These are phyloP conservation scores for Coemansia sp. DNA, from an alignment of 192 early-diverging fungal species.

Conservation along the genomic window DNA sequence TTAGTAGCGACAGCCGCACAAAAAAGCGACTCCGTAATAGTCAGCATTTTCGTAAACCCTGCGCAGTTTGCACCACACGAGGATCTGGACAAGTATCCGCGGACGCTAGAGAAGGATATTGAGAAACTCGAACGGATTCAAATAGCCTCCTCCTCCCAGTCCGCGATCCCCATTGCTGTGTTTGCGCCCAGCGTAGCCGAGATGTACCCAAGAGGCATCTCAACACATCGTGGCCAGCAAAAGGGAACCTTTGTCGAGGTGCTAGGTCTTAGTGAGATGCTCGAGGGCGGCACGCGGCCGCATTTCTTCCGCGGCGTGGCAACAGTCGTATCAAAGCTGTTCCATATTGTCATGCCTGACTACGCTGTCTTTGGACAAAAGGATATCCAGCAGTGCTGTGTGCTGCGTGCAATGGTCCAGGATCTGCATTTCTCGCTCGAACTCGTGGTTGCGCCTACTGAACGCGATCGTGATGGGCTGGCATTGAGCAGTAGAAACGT, in stretches of 20 bases:
- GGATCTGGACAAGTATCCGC: conserved; percentile 88
- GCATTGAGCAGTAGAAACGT: conserved; percentile 90
- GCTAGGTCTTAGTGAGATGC: conserved; percentile 82
- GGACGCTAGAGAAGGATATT: conserved; percentile 79
- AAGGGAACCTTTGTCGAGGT: conserved; percentile 91
- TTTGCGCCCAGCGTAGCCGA: conserved; percentile 73
- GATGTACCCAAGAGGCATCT: conserved; percentile 94
- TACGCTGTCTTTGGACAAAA: conserved; percentile 94
- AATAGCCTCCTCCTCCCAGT: background rate
- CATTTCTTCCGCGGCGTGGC: conserved; percentile 97
- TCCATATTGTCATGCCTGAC: conserved; percentile 85
- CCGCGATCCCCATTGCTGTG: conserved; percentile 18
- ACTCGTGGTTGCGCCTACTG: conserved; percentile 72
- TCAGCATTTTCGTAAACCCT: conserved; percentile 98
- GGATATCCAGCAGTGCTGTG: conserved; percentile 92
- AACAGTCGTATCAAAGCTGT: conserved; percentile 91
- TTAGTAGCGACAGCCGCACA: conserved; percentile 63
- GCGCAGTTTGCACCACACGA: conserved; percentile 97
- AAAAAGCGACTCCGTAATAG: conserved; percentile 68
- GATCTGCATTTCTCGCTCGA: conserved; percentile 81
- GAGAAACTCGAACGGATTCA: conserved; percentile 55
- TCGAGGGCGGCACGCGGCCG: conserved; percentile 91
- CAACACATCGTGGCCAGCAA: conserved; percentile 75
- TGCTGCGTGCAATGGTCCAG: conserved; percentile 72
- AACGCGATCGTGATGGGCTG: conserved; percentile 78